Conservation (phyloP, 2,329 filamentous ascomycete genomes). For the Talaromyces pinophilus region DNA sequence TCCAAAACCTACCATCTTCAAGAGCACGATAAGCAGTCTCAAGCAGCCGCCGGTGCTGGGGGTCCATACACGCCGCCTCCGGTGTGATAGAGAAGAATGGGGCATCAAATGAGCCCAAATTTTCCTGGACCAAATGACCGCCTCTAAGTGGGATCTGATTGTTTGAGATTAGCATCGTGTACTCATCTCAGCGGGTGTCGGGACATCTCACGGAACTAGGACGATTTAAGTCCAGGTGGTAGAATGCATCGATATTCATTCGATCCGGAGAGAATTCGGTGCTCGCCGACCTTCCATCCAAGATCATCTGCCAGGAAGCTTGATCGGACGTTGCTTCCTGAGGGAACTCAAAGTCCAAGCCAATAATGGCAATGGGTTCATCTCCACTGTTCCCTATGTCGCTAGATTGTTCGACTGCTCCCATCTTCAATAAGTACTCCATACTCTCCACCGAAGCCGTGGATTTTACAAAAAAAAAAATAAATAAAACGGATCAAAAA, state of each 20-base stretch:
- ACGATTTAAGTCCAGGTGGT: neutral
- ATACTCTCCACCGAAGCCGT: too few species aligned
- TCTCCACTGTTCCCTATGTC: neutral
- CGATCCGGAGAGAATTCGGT: conserved; percentile 1
- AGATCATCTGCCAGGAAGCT: conserved; percentile 24
- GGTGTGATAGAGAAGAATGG: conserved; percentile 25
- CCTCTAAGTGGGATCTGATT: neutral
- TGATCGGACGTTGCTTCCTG: conserved; percentile 1
- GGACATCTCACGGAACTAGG: neutral
- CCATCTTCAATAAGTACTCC: too few species aligned
- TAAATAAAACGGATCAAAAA: too few species aligned
- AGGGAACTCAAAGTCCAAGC: conserved; percentile 19
- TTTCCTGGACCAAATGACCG: neutral
- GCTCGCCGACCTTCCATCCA: neutral
- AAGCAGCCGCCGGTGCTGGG: conserved; percentile 24
- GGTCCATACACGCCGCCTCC: conserved; percentile 24
- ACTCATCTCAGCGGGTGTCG: too few species aligned
- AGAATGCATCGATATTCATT: conserved; percentile 16
- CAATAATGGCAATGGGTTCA: conserved; percentile 21
- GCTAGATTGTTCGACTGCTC: neutral
- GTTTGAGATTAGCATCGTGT: too few species aligned
- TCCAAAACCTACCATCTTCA: conserved; percentile 30
- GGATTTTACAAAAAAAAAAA: too few species aligned
- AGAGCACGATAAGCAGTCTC: conserved; percentile 37
- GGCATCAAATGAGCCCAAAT: conserved; percentile 17